Evolutionary conservation across 352 stramenopile species (phyloP).

Genomic region (Phytophthora tentaculata): DNA sequence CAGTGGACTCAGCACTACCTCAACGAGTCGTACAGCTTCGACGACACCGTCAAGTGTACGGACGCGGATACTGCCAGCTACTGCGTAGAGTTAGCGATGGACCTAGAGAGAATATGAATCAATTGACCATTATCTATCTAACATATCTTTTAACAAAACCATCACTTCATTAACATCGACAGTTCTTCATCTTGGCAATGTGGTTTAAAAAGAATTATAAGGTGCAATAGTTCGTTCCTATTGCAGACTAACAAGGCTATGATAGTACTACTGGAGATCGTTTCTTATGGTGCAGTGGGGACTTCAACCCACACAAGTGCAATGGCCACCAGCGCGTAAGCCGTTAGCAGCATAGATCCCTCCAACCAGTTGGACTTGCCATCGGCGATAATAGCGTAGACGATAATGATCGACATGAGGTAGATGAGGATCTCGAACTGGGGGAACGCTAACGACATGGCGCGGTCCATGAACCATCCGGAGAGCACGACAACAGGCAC

Average conservation of each 20-base stretch:
- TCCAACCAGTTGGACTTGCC: slow-evolving; percentile 94
- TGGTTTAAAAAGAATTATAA: slow-evolving; percentile 22
- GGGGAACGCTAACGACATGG: slow-evolving; percentile 97
- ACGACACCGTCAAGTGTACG: slow-evolving; percentile 20
- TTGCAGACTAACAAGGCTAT: slow-evolving; percentile 27
- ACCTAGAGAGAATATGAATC: slow-evolving; percentile 19
- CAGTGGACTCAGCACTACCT: slow-evolving; percentile 31
- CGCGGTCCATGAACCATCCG: slow-evolving; percentile 92
- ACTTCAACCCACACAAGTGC: slow-evolving; percentile 84
- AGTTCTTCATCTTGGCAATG: not conserved
- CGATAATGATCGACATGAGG: slow-evolving; percentile 96
- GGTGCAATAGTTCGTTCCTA: slow-evolving; percentile 33
- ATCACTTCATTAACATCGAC: not conserved
- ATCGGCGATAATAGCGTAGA: slow-evolving; percentile 92
- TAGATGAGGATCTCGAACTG: slow-evolving; percentile 97
- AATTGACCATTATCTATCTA: slow-evolving; percentile 29
- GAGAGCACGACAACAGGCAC: slow-evolving; percentile 95
- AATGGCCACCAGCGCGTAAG: slow-evolving; percentile 89
- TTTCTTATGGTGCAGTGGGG: slow-evolving; percentile 45
- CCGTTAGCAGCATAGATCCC: slow-evolving; percentile 91
- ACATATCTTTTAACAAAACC: slow-evolving; percentile 9
- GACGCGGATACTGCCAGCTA: slow-evolving; percentile 13
- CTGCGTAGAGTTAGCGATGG: slow-evolving; percentile 5
- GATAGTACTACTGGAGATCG: slow-evolving; percentile 25
- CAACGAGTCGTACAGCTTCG: slow-evolving; percentile 18